Evolutionary conservation across 352 stramenopile species (phyloP).

Genomic region (Pythium grandisporangium): DNA sequence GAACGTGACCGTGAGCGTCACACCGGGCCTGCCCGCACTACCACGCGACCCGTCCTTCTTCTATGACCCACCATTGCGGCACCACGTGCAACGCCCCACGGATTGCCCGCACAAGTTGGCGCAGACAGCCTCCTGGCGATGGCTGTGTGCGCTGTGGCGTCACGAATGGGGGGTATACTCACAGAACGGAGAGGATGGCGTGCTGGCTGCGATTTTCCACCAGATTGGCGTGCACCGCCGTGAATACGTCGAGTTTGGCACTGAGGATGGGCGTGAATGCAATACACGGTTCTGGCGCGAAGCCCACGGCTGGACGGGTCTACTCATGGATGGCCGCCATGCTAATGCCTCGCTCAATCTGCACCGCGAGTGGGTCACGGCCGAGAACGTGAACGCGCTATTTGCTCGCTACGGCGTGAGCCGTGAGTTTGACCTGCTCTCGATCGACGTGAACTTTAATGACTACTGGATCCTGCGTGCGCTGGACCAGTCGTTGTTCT

Average conservation of each 20-base stretch:
- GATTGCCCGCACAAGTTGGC: conserved; percentile 1
- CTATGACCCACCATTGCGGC: not conserved
- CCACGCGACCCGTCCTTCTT: conserved; percentile 3
- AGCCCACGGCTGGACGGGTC: conserved; percentile 30
- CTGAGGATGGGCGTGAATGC: conserved; percentile 39
- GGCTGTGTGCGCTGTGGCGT: conserved; percentile 50
- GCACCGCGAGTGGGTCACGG: conserved; percentile 45
- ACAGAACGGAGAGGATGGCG: conserved; percentile 66
- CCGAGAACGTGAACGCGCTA: conserved; percentile 50
- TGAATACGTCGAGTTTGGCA: conserved; percentile 63
- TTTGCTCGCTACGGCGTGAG: conserved; percentile 36
- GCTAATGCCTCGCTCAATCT: conserved; percentile 36
- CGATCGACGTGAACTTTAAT: conserved; percentile 71
- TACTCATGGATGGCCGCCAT: conserved; percentile 50
- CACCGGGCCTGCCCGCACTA: conserved; percentile 3
- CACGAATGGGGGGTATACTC: conserved; percentile 59
- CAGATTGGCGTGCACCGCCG: conserved; percentile 23
- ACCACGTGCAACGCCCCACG: conserved; percentile 1
- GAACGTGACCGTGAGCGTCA: conserved; percentile 14
- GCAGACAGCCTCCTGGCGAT: conserved; percentile 3
- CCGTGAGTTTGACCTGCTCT: conserved; percentile 45
- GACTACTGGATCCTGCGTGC: conserved; percentile 64
- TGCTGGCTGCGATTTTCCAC: conserved; percentile 48
- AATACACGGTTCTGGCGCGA: conserved; percentile 54
- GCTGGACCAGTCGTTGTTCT: conserved; percentile 27